Evolutionary conservation across 2,329 filamentous ascomycete genomes (phyloP).

Genomic region (Penicillium oxalicum): DNA sequence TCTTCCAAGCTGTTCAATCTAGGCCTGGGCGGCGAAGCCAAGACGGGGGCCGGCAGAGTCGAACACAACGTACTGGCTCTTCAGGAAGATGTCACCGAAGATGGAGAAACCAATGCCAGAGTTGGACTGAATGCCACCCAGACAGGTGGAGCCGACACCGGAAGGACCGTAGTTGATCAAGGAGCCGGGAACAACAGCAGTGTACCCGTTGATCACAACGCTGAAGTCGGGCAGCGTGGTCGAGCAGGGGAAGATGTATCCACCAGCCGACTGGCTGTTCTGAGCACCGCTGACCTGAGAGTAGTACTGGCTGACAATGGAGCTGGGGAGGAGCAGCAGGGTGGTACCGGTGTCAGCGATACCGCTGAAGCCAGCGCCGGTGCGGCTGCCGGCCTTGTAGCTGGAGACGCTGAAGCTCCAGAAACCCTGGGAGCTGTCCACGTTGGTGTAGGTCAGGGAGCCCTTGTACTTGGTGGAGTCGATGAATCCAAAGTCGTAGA

Average conservation of each 20-base stretch:
- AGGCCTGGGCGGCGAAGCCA: conserved; percentile 42
- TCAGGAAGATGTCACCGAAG: conserved; percentile 71
- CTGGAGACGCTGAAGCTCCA: conserved; percentile 57
- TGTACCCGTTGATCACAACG: conserved; percentile 44
- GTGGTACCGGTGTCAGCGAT: conserved; percentile 66
- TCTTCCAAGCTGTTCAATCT: background rate
- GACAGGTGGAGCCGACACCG: conserved; percentile 48
- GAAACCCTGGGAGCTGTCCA: conserved; percentile 55
- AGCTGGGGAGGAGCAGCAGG: conserved; percentile 53
- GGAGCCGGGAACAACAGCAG: conserved; percentile 48
- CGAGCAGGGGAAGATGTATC: conserved; percentile 50
- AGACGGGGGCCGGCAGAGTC: conserved; percentile 47
- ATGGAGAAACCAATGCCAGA: conserved; percentile 56
- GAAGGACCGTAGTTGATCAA: conserved; percentile 50
- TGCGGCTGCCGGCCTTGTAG: conserved; percentile 49
- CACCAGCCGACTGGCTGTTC: conserved; percentile 45
- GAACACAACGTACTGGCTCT: conserved; percentile 68
- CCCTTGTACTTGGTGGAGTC: conserved; percentile 54
- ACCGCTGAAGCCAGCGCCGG: conserved; percentile 38
- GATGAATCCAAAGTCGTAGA: conserved; percentile 55
- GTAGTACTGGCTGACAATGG: conserved; percentile 55
- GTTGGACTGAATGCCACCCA: conserved; percentile 65
- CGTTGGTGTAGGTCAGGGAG: conserved; percentile 49
- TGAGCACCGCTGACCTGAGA: conserved; percentile 48
- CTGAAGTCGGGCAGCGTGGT: conserved; percentile 47